Evolutionary conservation across 768 basidiomycete genomes (phyloP), one percentile per base, ranked within the genome.

Genomic region (Mycena latifolia): DNA sequence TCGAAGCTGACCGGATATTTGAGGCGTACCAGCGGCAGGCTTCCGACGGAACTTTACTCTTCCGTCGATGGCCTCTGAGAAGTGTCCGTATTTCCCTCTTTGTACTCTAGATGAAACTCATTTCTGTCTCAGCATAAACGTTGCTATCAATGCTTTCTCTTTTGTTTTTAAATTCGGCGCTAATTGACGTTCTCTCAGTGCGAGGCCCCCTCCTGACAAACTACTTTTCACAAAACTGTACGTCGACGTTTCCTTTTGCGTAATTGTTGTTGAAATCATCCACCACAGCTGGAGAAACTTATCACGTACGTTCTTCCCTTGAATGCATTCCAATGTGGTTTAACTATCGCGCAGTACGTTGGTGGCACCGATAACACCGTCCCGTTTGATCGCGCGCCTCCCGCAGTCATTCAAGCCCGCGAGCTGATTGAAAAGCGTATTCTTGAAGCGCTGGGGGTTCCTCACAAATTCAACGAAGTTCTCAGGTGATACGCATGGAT

Each of bases 161-260:
- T 39, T 39, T 39, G 10, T 15, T 39, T 39, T 5, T 10, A n/a
- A 5, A 17, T 31, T n/a, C n/a, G n/a, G n/a, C n/a, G 43, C 46
- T 60, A 6, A 57, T 63, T 47, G 43, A 59, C 45, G 66, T 57
- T 62, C 66, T 61, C 25, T 24, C 61, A 94, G 92, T 87, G 70
- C 87, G 92, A 45, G 93, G 93, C 9, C 75, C 82, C 5, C 77
- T 94, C 5, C 78, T 94, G 53, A 90, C 93, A 6, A 91, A 92
- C 71, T 94, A 94, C 72, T 94, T 94, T 71, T 94, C 93, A 17
- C 93, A 94, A 69, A 94, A 94, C 63, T 87, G 93, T 92, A 73
- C 73, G 88, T 77, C 22, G 56, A 60, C 55, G 41, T 37, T 39
- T 22, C 24, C 31, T 29, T 52, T 47, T 39, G 52, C 5, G 65